A percentile compares a stretch with the other conserved stretches of the same genome.
phyloP scores from a whole-genome alignment of 2,329 filamentous ascomycete genomes.

The Colletotrichum orbiculare region DNA sequence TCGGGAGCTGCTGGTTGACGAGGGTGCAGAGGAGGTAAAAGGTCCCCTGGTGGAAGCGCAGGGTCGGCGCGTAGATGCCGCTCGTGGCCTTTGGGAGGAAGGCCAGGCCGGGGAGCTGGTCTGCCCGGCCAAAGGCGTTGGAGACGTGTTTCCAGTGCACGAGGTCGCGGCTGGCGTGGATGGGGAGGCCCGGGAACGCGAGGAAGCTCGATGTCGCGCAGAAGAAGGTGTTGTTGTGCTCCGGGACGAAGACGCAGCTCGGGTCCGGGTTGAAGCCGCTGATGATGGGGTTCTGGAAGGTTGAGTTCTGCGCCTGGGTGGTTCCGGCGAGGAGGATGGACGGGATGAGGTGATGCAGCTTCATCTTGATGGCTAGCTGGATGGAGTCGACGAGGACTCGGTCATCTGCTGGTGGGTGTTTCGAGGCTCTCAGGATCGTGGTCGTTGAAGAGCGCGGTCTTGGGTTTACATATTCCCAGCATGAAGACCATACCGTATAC shows the following conservation, averaged over 20 bases:
- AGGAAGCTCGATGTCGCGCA: slow-evolving; percentile 64
- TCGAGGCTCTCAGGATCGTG: too few relatives aligned
- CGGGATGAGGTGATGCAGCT: neutral
- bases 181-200: slow-evolving; percentile 62
- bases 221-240: slow-evolving; percentile 58
- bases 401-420: too few relatives aligned
- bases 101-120: slow-evolving; percentile 52
- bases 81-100: slow-evolving; percentile 45
- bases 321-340: neutral
- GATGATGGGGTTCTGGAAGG: slow-evolving; percentile 56
- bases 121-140: slow-evolving; percentile 53
- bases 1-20: slow-evolving; percentile 19
- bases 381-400: too few relatives aligned
- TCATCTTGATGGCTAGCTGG: neutral
- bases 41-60: slow-evolving; percentile 53
- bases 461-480: neutral
- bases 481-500: too few relatives aligned
- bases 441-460: too few relatives aligned
- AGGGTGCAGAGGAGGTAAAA: slow-evolving; percentile 58
- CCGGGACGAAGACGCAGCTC: slow-evolving; percentile 53
- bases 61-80: slow-evolving; percentile 60
- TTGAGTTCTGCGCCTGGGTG: slow-evolving; percentile 39
- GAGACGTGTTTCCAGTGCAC: slow-evolving; percentile 58
- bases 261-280: slow-evolving; percentile 63
- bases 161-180: slow-evolving; percentile 64